Evolutionary conservation across 2,329 filamentous ascomycete species (phyloP).

Genomic region (Diplocarpon rosae): DNA sequence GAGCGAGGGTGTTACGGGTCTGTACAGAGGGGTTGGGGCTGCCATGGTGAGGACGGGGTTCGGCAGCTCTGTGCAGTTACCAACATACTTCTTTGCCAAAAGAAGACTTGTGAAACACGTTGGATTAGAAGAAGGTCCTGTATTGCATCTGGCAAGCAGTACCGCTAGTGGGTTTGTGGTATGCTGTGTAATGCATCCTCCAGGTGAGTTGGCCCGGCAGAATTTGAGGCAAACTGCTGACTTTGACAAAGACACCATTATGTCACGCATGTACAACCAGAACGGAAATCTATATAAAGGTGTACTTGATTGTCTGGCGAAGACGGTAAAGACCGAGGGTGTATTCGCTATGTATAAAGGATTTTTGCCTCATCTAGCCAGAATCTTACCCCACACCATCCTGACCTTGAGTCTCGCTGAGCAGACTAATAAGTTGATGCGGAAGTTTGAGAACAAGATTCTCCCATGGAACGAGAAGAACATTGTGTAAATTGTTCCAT

Average conservation of each 20-base stretch:
- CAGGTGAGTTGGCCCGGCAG: conserved; percentile 44
- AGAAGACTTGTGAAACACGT: conserved; percentile 69
- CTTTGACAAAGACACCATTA: conserved; percentile 65
- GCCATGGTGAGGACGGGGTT: conserved; percentile 96
- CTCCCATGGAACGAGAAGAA: conserved; percentile 30
- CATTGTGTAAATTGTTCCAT: conserved; percentile 6
- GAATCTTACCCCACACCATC: conserved; percentile 93
- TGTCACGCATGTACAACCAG: conserved; percentile 98
- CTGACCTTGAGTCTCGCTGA: conserved; percentile 87
- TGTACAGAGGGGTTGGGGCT: conserved; percentile 84
- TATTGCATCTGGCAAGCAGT: conserved; percentile 80
- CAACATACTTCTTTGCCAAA: conserved; percentile 98
- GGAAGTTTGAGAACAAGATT: conserved; percentile 57
- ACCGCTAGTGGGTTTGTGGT: conserved; percentile 90
- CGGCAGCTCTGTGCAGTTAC: conserved; percentile 88
- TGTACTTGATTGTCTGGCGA: conserved; percentile 81
- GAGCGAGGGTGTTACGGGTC: conserved; percentile 63
- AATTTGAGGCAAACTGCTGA: conserved; percentile 5
- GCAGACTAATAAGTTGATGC: conserved; percentile 90
- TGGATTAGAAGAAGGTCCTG: conserved; percentile 82
- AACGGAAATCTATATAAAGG: conserved; percentile 93
- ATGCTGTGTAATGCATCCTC: conserved; percentile 95
- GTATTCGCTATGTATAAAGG: conserved; percentile 94
- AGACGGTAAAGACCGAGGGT: conserved; percentile 87
- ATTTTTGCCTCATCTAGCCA: conserved; percentile 85